phyloP scores from a whole-genome alignment of 768 basidiomycete species.

The Lactarius hengduanensis region DNA sequence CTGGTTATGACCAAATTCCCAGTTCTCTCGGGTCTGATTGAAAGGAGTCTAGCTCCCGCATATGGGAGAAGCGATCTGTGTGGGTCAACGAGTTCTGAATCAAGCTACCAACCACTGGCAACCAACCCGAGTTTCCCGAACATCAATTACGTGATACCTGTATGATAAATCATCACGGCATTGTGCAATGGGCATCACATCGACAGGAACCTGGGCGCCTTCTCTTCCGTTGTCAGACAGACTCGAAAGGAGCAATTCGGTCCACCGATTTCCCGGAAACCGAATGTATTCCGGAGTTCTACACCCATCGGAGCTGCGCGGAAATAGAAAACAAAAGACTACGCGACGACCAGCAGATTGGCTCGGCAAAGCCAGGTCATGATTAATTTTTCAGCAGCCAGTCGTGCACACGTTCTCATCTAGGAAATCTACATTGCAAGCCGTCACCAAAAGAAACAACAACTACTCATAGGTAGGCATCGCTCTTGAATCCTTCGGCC shows the following conservation, averaged over 20 bases:
- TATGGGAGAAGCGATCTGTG: not conserved
- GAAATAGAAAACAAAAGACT: not conserved
- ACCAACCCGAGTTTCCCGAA: too few species aligned
- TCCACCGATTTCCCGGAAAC: not conserved
- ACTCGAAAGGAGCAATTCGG: not conserved
- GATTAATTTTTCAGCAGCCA: not conserved
- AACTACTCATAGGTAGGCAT: not conserved
- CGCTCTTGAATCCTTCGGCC: not conserved
- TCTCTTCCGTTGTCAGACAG: too few species aligned
- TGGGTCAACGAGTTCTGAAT: too few species aligned
- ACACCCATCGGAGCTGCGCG: not conserved
- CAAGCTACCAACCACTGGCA: too few species aligned
- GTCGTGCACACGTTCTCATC: not conserved
- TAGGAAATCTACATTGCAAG: not conserved
- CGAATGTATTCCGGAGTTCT: not conserved
- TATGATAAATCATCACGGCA: not conserved
- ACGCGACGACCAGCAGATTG: not conserved
- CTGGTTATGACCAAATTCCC: not conserved
- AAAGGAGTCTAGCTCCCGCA: not conserved
- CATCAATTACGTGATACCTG: too few species aligned
- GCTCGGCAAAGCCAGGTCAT: not conserved
- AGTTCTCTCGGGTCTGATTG: not conserved
- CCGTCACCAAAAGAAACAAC: not conserved
- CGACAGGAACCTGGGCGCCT: too few species aligned
- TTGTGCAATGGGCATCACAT: too few species aligned